Conservation (phyloP, 176 grass and related monocot species). For the Cenchrus fungigraminus region DNA sequence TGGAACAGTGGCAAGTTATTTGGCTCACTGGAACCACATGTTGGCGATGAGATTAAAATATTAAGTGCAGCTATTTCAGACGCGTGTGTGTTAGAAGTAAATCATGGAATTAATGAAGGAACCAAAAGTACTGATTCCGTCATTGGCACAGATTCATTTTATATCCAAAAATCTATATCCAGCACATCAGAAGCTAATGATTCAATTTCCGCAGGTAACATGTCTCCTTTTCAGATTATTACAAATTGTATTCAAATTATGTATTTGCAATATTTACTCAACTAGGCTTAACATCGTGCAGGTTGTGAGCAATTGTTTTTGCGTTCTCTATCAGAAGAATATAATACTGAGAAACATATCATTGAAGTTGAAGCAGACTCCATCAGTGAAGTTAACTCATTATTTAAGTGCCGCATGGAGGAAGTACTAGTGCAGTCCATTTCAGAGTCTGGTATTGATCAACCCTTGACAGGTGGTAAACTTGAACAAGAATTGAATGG, state of each 20-base stretch:
- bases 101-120: constrained; percentile 17
- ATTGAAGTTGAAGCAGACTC: constrained; percentile 43
- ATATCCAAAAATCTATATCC: not conserved
- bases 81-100: constrained; percentile 21
- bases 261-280: constrained; percentile 33
- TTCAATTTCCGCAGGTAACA: constrained; percentile 40
- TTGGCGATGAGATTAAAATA: constrained; percentile 53
- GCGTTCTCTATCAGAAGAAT: not conserved
- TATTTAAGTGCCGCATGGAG: constrained; percentile 49
- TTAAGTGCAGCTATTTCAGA: constrained; percentile 45
- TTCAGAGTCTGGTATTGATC: constrained; percentile 34
- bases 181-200: constrained; percentile 13
- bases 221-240: not conserved
- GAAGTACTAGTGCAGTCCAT: constrained; percentile 47
- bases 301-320: constrained; percentile 9
- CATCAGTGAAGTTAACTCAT: constrained; percentile 35
- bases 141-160: not conserved
- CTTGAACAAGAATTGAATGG: constrained; percentile 20
- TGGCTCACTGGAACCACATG: constrained; percentile 49
- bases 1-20: constrained; percentile 43
- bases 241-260: not conserved
- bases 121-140: not conserved
- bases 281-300: constrained; percentile 1
- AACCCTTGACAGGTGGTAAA: constrained; percentile 31
- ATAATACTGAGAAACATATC: constrained; percentile 9